phyloP scores from a whole-genome alignment of 371 early-diverging fungal species.

The Batkoa obscura region DNA sequence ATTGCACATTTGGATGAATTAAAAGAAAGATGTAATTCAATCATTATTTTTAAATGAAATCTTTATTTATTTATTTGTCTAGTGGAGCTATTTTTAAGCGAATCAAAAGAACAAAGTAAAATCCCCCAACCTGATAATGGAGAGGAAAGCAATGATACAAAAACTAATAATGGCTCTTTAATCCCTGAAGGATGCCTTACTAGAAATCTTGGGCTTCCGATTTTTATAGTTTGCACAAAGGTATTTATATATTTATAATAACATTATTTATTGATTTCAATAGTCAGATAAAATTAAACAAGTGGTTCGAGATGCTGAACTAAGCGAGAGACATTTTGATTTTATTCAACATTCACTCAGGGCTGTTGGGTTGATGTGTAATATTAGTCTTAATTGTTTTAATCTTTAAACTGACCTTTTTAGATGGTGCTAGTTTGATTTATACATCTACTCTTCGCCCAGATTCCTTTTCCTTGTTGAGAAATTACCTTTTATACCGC shows the following conservation, averaged over 20 bases:
- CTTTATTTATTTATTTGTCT: neutral
- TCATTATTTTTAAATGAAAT: neutral
- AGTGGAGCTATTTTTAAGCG: conserved; percentile 14
- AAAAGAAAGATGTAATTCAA: conserved; percentile 38
- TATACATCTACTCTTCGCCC: conserved; percentile 72
- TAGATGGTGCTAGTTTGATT: conserved; percentile 82
- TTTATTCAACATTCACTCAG: conserved; percentile 86
- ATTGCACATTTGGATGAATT: conserved; percentile 50
- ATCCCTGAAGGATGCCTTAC: conserved; percentile 56
- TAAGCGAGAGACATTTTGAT: conserved; percentile 83
- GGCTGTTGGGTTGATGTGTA: conserved; percentile 79
- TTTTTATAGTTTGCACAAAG: conserved; percentile 78
- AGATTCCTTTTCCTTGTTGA: conserved; percentile 48
- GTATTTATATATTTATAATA: conserved; percentile 17
- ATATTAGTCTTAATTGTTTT: conserved; percentile 9
- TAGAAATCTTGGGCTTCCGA: conserved; percentile 70
- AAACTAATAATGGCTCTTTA: conserved; percentile 15
- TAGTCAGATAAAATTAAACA: conserved; percentile 59
- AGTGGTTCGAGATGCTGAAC: conserved; percentile 66
- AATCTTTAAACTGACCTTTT: neutral
- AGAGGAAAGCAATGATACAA: conserved; percentile 8
- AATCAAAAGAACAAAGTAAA: conserved; percentile 36
- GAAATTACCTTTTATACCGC: conserved; percentile 67
- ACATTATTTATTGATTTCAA: neutral
- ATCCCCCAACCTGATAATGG: conserved; percentile 13